Evolutionary conservation across 2,329 filamentous ascomycete species (phyloP), one percentile per base, ranked within the genome.

Genomic region (Fusarium temperatum): DNA sequence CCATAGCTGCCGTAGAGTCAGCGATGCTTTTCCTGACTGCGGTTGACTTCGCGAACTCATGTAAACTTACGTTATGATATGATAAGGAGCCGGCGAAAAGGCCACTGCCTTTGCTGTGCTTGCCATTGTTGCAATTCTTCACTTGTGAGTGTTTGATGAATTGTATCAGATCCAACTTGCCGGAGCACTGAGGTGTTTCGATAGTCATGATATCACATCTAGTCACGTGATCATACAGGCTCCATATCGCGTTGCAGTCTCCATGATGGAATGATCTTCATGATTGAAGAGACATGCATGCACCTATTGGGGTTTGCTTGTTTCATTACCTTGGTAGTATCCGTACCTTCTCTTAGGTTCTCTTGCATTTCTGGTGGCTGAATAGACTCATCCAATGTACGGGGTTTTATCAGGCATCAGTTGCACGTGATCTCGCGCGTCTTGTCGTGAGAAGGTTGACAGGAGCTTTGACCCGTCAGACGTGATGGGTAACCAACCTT

Each of bases 71-170:
- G 91, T 90, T 70, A 95, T 84, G 68, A 96, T 88, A 82, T 96
- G 94, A 83, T 94, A 96, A 20, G 92, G 92, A 53, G 89, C 92
- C 54, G 89, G 88, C 28, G 91, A 91, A 66, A 89, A 87, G 65
- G 94, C 81, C 22, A 89, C 82, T 32, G 88, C 87, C 54, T 78
- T 81, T 22, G 89, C 82, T 26, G 88, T 87, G 63, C 78, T 81
- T 17, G 83, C 77, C 87, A 89, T 89, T 61, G 32, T 76, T 84
- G 39, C 14, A 48, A 39, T 57, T 22, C 26, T 51, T 51, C 36
- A 55, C 32, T 58, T 54, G 48, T 20, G 42, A 63, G 63, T 58
- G 58, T 54, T 51, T 67, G 50, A 48, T 65, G 41, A 42, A 54
- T 30, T 55, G 15, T 48, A 63, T 63, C n/a, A 67, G 65, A 36